Evolutionary conservation across 139 green algal species (phyloP).

Genomic region (Picochlorum costavermella): DNA sequence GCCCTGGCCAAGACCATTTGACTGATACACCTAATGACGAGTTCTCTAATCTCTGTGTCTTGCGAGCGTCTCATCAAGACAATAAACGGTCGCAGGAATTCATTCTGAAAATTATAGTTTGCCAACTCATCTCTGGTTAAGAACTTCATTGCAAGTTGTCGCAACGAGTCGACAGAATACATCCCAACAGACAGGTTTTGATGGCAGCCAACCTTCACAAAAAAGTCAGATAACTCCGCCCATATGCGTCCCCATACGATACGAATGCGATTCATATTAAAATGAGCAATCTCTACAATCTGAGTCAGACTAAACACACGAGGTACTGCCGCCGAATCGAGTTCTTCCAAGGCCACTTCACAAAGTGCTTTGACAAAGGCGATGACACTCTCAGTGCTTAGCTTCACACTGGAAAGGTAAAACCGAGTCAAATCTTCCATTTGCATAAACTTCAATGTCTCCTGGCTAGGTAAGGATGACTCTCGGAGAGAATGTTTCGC

Average conservation of each 20-base stretch:
- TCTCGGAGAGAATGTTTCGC: neutral
- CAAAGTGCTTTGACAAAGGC: constrained; percentile 82
- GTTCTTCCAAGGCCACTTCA: constrained; percentile 53
- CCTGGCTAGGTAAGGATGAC: constrained; percentile 13
- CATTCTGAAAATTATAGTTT: constrained; percentile 99
- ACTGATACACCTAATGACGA: constrained; percentile 86
- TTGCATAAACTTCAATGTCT: constrained; percentile 51
- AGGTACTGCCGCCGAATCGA: constrained; percentile 42
- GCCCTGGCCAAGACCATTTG: constrained; percentile 90
- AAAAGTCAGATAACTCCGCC: constrained; percentile 88
- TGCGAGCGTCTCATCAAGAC: constrained; percentile 84
- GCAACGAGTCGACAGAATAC: constrained; percentile 78
- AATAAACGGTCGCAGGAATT: constrained; percentile 97
- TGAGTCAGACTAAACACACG: constrained; percentile 88
- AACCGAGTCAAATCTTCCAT: constrained; percentile 52
- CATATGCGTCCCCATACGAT: constrained; percentile 95
- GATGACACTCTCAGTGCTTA: constrained; percentile 74
- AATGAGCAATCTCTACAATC: constrained; percentile 95
- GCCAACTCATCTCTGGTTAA: constrained; percentile 94
- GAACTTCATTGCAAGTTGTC: constrained; percentile 84
- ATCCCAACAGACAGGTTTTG: constrained; percentile 50
- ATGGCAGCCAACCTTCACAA: constrained; percentile 74
- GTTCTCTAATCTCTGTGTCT: constrained; percentile 87
- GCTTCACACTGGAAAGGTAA: constrained; percentile 41
- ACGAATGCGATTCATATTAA: constrained; percentile 96